Base-by-base conservation (phyloP, 129 eudicot genomes). In the Tagetes erecta region DNA sequence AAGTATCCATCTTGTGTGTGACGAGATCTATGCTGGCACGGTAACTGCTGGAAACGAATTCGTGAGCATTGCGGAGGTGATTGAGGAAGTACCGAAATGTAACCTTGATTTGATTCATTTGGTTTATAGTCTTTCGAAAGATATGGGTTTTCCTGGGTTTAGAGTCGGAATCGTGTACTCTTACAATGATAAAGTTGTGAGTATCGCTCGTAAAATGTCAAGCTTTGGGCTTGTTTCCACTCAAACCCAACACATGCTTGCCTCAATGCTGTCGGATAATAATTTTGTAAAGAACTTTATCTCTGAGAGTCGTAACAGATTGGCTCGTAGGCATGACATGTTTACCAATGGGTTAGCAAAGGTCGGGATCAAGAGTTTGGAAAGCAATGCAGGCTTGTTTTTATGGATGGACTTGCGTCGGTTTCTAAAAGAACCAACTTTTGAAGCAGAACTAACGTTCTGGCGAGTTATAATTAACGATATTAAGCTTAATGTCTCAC, bases 101-200 rank as follows among this genome's bases (percentile, higher is more conserved):
- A 78, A 88, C 42, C 82, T 70, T 0, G 86, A 88, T 39, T 64
- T 84, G 51, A 68, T 88, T 30, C 95, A 88, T 63, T 37, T 88
- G 11, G 95, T 88, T 8, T 85, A 88, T 58, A 81, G 88, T 66
- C 80, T 85, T 13, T 85, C 94, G 0, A 88, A 88, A 49, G 94
- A 88, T 56, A 75, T 85, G 80, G 90, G 90, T 20, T 80, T 88
- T 55, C 95, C 94, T 0, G 95, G 95, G 11, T 88, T 88, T 66
- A 81, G 95, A 53, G 90, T 85, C 1, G 95, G 95, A 69, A 81
- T 84, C 12, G 75, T 88, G 9, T 88, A 85, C 71, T 88, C 95
- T 0, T 88, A 88, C 86, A 88, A 88, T 44, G 85, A 88, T 35
- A 3, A 57, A 1, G 95, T 88, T 7, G 85, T 86, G 4, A 79